Conservation (phyloP, 2,329 filamentous ascomycete genomes). For the Fusarium falciforme region DNA sequence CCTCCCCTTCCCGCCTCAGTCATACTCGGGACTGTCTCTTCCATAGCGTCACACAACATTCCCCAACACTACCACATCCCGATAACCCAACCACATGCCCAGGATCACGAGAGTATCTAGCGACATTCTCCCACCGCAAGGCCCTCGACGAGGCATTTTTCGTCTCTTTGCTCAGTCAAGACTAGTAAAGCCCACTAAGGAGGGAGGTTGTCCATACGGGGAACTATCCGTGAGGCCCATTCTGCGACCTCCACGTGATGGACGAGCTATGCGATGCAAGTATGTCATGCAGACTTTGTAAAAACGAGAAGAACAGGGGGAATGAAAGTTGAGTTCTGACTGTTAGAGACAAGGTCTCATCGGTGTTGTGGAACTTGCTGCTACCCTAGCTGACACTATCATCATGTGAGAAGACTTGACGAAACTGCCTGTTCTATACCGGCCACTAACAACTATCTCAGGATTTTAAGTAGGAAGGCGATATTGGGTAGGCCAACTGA, state of each 20-base stretch:
- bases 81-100: neutral
- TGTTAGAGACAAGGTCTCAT: neutral
- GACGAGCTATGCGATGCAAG: constrained; percentile 29
- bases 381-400: neutral
- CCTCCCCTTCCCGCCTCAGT: neutral
- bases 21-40: neutral
- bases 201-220: constrained; percentile 1
- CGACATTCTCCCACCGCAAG: neutral
- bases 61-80: neutral
- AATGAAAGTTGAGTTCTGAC: neutral
- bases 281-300: constrained; percentile 36
- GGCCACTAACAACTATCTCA: neutral
- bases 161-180: neutral
- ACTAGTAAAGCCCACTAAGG: neutral
- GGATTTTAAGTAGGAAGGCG: no score
- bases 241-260: constrained; percentile 38
- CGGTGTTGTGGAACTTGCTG: neutral
- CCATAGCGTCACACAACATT: constrained; percentile 3
- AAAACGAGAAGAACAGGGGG: neutral
- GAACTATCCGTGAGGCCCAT: constrained; percentile 22
- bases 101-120: neutral
- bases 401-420: neutral
- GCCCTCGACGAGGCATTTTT: neutral
- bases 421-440: neutral
- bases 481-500: neutral